Base-by-base conservation (phyloP, 2,329 filamentous ascomycete species). In the Fusarium equiseti region DNA sequence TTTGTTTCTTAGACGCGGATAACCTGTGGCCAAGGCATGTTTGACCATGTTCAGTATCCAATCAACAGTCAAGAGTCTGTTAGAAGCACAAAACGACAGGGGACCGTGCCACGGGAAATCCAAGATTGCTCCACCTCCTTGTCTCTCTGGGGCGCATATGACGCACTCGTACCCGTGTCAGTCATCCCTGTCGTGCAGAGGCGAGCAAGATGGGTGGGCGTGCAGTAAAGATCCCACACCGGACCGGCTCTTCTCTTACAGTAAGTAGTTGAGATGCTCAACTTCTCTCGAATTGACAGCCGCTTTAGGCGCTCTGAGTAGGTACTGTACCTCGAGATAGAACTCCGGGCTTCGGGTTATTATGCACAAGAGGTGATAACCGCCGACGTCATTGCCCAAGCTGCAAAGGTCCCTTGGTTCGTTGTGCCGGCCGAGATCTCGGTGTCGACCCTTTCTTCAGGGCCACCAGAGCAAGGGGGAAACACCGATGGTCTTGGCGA, bases 81-180 rank as follows among this genome's bases (percentile, higher is more conserved):
- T 62, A 66, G 61, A 75, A 64, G 59, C 73, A 68, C 53, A 50
- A 66, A 42, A 27, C 52, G 57, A 61, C 69, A 60, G 63, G 65
- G 71, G 73, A 54, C 56, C 56, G 62, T 66, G 68, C 70, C 57
- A 71, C 64, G 57, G 68, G 66, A 66, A 50, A 53, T 59, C 63
- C 62, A 72, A 59, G 72, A 68, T 68, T 40, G 50, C 63, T 65
- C 59, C 59, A 72, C 69, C 55, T 58, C 66, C 57, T 57, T 71
- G 70, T 64, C 61, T 65, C 62, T 70, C 64, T 52, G 73, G 71
- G 73, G 71, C 71, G 67, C 73, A 75, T 75, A 75, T 75, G 73
- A 75, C 73, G 73, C 73, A 73, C 70, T 74, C 60, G 59, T 60
- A 73, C 73, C 73, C 73, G 71, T 74, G 66, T 53, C 63, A 67